Conservation (phyloP, 352 stramenopile species). For the Globisporangium heterothallicum region DNA sequence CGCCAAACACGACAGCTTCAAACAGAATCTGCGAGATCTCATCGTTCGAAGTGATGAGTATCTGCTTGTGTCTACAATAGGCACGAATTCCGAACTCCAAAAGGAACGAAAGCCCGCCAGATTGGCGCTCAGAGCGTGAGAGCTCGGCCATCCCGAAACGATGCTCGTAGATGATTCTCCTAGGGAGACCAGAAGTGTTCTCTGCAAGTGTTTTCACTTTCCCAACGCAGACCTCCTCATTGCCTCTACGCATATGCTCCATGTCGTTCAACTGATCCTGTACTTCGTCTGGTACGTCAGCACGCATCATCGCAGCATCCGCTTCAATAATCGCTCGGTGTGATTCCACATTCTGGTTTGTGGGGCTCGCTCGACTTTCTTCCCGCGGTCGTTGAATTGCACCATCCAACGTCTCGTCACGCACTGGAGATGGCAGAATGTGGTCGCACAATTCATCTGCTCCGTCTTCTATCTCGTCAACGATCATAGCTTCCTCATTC, state of each 20-base stretch:
- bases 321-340: no score
- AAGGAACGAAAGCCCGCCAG: constrained; percentile 22
- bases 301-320: no score
- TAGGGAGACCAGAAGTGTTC: background rate
- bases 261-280: background rate
- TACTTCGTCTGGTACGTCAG: no score
- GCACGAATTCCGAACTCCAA: constrained; percentile 30
- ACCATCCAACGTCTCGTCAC: background rate
- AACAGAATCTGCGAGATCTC: constrained; percentile 29
- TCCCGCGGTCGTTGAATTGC: background rate
- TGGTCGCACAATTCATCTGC: background rate
- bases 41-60: constrained; percentile 20
- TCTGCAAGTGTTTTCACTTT: background rate
- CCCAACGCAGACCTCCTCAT: background rate
- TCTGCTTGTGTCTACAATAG: constrained; percentile 39
- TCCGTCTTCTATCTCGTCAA: constrained; percentile 3
- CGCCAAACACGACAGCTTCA: constrained; percentile 26
- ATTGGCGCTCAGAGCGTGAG: background rate
- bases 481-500: background rate
- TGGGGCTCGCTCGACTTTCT: background rate
- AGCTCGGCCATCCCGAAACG: constrained; percentile 9
- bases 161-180: background rate
- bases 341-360: background rate
- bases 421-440: background rate
- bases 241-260: background rate